Evolutionary conservation across 2,329 filamentous ascomycete species (phyloP).

Genomic region (Arthrobotrys musiformis): DNA sequence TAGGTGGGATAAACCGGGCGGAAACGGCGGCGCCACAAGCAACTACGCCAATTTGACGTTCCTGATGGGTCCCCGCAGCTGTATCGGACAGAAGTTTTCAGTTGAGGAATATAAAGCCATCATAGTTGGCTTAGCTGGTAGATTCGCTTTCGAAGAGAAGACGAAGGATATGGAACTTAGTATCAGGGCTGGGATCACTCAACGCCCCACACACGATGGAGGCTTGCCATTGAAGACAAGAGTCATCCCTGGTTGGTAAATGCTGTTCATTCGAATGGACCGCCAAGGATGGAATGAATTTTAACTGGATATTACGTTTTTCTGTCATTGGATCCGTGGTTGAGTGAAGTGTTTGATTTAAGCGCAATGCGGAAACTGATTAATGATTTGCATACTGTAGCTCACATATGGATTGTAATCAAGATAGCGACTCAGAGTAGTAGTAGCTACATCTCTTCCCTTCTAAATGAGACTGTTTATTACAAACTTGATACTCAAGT

Average conservation of each 20-base stretch:
- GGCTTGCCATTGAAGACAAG: constrained; percentile 77
- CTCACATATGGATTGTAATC: not conserved
- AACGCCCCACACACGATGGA: constrained; percentile 71
- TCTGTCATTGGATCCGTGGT: not conserved
- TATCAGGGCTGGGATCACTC: constrained; percentile 77
- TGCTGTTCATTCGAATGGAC: not conserved
- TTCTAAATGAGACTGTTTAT: too few relatives aligned
- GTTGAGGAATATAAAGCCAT: constrained; percentile 86
- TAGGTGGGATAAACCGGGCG: constrained; percentile 70
- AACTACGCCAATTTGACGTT: constrained; percentile 86
- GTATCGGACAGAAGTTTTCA: constrained; percentile 84
- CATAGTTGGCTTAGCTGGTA: constrained; percentile 78
- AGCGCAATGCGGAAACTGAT: not conserved
- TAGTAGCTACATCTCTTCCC: not conserved
- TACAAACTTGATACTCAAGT: too few relatives aligned
- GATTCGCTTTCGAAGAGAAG: constrained; percentile 77
- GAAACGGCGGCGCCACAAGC: constrained; percentile 73
- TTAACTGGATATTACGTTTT: not conserved
- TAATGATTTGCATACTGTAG: not conserved
- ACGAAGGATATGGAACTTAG: constrained; percentile 71
- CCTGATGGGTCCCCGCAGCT: constrained; percentile 84
- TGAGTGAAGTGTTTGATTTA: not conserved
- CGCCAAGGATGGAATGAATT: not conserved
- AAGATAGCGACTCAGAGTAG: not conserved
- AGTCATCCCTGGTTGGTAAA: constrained; percentile 74